These are phyloP conservation scores for Amoeboradix gromovi DNA, from an alignment of 371 early-diverging fungal species.

Conservation along the genomic window DNA sequence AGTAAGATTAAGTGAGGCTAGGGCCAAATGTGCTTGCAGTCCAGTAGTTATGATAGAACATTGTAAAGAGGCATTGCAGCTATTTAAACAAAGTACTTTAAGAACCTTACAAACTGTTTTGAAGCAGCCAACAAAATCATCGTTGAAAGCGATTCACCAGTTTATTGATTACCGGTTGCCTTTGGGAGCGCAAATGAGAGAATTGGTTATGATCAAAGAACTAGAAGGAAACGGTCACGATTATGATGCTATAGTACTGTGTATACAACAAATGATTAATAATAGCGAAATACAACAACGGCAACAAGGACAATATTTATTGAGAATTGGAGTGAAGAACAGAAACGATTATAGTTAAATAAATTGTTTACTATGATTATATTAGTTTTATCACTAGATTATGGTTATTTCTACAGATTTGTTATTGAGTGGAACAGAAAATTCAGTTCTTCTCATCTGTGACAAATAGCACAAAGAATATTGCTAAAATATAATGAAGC, in stretches of 20 bases:
- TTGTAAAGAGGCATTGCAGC: slow-evolving; percentile 91
- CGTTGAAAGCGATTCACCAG: background rate
- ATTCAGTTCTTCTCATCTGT: no score
- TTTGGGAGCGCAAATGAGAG: background rate
- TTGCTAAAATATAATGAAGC: no score
- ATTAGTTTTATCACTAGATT: no score
- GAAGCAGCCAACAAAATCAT: background rate
- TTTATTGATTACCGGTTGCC: background rate
- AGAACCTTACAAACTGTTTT: background rate
- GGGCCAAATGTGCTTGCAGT: slow-evolving; percentile 89
- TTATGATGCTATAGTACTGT: background rate
- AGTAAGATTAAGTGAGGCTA: slow-evolving; percentile 89
- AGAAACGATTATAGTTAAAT: background rate
- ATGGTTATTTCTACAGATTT: no score
- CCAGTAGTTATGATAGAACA: slow-evolving; percentile 59
- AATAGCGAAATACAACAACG: background rate
- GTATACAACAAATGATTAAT: background rate
- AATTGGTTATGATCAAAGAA: background rate
- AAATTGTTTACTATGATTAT: background rate
- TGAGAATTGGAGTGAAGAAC: background rate
- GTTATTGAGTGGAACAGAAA: no score
- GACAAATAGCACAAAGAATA: no score
- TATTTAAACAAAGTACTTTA: slow-evolving; percentile 92
- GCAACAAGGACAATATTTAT: background rate
- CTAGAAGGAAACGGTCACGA: background rate